Conservation (phyloP, 2,329 filamentous ascomycete species). For the Aspergillus ibericus region DNA sequence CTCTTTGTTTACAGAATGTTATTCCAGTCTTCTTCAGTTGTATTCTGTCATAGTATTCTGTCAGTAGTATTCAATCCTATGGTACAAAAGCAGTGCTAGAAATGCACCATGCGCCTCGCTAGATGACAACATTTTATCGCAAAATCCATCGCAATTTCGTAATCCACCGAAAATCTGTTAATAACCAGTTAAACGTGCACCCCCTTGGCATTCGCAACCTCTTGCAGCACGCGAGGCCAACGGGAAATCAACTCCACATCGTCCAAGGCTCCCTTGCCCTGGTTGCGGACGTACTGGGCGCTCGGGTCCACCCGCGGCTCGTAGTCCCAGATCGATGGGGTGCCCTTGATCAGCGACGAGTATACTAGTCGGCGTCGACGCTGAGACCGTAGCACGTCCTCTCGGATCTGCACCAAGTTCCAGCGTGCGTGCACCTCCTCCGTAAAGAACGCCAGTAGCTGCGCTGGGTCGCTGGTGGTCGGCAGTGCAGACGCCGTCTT, state of each 20-base stretch:
- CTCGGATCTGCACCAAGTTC: constrained; percentile 77
- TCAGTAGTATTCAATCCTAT: too few species aligned
- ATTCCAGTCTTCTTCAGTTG: too few species aligned
- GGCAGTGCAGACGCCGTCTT: constrained; percentile 35
- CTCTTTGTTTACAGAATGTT: too few species aligned
- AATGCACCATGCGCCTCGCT: neutral
- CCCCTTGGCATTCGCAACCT: constrained; percentile 29
- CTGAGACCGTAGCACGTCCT: constrained; percentile 73
- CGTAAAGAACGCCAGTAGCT: constrained; percentile 65
- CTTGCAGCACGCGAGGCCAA: constrained; percentile 41
- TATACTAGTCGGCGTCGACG: constrained; percentile 76
- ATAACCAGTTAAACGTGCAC: neutral
- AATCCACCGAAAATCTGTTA: too few species aligned
- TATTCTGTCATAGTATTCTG: too few species aligned
- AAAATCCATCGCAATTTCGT: neutral
- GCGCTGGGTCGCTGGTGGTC: constrained; percentile 35
- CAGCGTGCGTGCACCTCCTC: constrained; percentile 73
- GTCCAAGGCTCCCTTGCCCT: constrained; percentile 42
- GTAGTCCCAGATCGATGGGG: constrained; percentile 82
- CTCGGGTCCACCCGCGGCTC: constrained; percentile 59
- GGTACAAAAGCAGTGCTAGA: neutral
- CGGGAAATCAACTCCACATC: constrained; percentile 44
- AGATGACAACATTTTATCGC: neutral
- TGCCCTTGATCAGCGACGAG: constrained; percentile 73
- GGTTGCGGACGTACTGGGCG: constrained; percentile 71